Percentiles rank a stretch among this genome's conserved stretches.
phyloP scores from a whole-genome alignment of 257 asterid genomes.

The Echites panduratus region DNA sequence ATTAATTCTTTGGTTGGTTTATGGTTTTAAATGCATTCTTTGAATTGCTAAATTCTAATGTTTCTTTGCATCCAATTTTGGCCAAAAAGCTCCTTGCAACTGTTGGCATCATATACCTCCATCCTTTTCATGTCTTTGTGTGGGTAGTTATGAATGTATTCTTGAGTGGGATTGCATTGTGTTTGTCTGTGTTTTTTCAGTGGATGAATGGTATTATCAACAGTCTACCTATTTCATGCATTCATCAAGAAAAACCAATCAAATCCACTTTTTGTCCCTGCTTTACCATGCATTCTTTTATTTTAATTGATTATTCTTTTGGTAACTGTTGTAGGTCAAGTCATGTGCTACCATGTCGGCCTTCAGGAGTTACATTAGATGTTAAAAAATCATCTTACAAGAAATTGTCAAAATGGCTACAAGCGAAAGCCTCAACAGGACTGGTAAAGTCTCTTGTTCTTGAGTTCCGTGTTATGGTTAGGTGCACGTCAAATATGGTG shows the following conservation, averaged over 20 bases:
- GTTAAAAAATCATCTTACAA: conserved; percentile 87
- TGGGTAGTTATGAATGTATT: not conserved
- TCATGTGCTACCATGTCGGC: conserved; percentile 89
- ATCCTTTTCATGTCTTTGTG: not conserved
- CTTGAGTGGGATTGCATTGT: conserved; percentile 6
- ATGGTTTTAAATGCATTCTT: not conserved
- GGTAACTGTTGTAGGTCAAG: conserved; percentile 58
- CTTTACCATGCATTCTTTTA: not conserved
- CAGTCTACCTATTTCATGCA: not conserved
- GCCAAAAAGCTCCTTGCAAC: not conserved
- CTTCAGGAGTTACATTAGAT: conserved; percentile 69
- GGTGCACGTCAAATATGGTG: not conserved
- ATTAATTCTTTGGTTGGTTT: not conserved
- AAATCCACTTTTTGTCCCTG: not conserved
- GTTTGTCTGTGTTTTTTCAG: not conserved
- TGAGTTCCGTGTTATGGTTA: not conserved
- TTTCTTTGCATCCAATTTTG: not conserved
- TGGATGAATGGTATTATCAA: not conserved
- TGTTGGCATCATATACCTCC: not conserved
- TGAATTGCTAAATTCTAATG: not conserved
- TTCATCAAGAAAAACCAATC: not conserved
- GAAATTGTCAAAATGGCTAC: conserved; percentile 96
- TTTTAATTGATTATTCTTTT: conserved; percentile 1
- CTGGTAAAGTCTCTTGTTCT: conserved; percentile 41
- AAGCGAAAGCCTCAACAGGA: conserved; percentile 61